A percentile compares a stretch with the other conserved stretches of the same genome.
These are phyloP conservation scores for Penicillium samsonianum DNA, from an alignment of 495 filamentous ascomycete species.

Conservation along the genomic window DNA sequence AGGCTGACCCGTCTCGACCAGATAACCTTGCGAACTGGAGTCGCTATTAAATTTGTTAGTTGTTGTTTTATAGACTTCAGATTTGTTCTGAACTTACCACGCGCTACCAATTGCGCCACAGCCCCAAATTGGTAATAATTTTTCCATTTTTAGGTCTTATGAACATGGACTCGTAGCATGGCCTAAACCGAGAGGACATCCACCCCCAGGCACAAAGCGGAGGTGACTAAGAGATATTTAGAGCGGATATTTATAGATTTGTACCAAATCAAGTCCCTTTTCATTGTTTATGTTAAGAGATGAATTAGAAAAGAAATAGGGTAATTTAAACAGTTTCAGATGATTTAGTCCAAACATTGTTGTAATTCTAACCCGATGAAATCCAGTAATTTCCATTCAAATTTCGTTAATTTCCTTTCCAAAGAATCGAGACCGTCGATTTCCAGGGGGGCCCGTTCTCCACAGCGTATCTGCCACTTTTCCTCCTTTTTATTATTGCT, in stretches of 20 bases:
- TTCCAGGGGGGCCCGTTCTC: constrained; percentile 11
- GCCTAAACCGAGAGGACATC: too few relatives aligned
- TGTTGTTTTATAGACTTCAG: too few relatives aligned
- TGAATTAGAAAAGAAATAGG: background rate
- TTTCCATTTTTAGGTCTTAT: background rate
- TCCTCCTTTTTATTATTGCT: constrained; percentile 14
- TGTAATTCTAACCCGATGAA: too few relatives aligned
- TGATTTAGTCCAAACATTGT: background rate
- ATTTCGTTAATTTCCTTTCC: too few relatives aligned
- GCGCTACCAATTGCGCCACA: constrained; percentile 31
- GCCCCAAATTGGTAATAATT: constrained; percentile 6
- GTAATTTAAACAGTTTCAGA: background rate
- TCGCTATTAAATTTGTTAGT: too few relatives aligned
- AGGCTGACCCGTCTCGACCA: constrained; percentile 18
- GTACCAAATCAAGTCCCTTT: background rate
- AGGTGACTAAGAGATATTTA: constrained; percentile 1
- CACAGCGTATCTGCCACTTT: constrained; percentile 11
- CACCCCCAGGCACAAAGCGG: too few relatives aligned
- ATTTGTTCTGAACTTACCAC: too few relatives aligned
- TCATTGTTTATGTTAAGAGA: background rate
- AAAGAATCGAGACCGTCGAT: constrained; percentile 8
- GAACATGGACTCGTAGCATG: too few relatives aligned
- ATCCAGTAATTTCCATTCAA: too few relatives aligned
- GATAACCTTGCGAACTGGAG: constrained; percentile 26
- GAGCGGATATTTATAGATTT: constrained; percentile 7